phyloP scores from a whole-genome alignment of 1,139 yeast genomes.

The Lodderomyces orthopsilosis region DNA sequence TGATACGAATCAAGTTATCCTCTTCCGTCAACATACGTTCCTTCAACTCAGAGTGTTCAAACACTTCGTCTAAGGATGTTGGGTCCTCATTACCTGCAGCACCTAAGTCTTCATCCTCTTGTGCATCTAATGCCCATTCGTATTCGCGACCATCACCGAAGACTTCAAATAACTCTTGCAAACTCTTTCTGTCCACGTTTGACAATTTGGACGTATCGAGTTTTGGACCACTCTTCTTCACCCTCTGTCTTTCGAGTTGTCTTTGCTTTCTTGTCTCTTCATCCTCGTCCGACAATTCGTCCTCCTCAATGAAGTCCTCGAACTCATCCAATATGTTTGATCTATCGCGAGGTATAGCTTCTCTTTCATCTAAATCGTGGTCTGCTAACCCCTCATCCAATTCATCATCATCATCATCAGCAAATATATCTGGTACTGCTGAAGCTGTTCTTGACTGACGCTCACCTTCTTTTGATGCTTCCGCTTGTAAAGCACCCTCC shows the following conservation, averaged over 20 bases:
- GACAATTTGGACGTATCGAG: slow-evolving; percentile 61
- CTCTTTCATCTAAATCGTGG: slow-evolving; percentile 22
- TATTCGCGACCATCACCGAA: slow-evolving; percentile 97
- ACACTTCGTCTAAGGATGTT: slow-evolving; percentile 77
- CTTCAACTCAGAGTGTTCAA: slow-evolving; percentile 90
- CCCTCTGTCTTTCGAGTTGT: slow-evolving; percentile 41
- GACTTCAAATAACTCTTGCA: slow-evolving; percentile 89
- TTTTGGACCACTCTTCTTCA: slow-evolving; percentile 36
- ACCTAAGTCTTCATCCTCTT: slow-evolving; percentile 65
- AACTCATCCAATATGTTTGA: slow-evolving; percentile 66
- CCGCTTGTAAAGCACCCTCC: slow-evolving; percentile 8
- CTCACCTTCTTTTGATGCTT: slow-evolving; percentile 3
- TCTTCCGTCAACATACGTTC: slow-evolving; percentile 89
- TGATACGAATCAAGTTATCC: slow-evolving; percentile 82
- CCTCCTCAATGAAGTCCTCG: slow-evolving; percentile 96
- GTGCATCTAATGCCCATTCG: slow-evolving; percentile 96
- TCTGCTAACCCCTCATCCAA: slow-evolving; percentile 10
- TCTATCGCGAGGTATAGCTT: slow-evolving; percentile 37
- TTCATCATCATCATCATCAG: slow-evolving; percentile 67
- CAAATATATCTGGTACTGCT: slow-evolving; percentile 75
- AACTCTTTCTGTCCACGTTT: slow-evolving; percentile 85
- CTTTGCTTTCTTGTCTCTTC: slow-evolving; percentile 37
- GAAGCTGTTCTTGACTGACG: slow-evolving; percentile 12
- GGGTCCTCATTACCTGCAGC: slow-evolving; percentile 55
- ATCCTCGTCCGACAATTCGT: slow-evolving; percentile 91